Evolutionary conservation across 2,329 filamentous ascomycete genomes (phyloP), one percentile per base, ranked within the genome.

Genomic region (Talaromyces sp.): DNA sequence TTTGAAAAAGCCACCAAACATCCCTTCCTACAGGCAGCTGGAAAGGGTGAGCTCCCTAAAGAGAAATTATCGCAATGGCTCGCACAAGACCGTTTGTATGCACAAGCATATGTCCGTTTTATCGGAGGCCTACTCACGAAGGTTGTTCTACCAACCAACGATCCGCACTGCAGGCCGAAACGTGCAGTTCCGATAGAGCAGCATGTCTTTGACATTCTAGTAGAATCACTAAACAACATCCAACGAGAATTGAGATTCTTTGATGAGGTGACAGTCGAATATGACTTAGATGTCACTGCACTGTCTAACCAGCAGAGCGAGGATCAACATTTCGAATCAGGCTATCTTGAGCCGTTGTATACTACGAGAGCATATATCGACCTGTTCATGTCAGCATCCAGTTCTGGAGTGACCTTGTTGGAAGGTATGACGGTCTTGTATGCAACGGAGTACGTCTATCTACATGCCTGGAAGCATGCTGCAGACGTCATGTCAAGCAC

Each of bases 401-500:
- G 82, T 60, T 77, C 82, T 0, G 81, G 79, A 8, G 79, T 80
- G 2, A 82, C 77, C 1, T 73, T 91, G 71, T 77, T 93, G 2
- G 89, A 92, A 73, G 89, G 88, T 6, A 81, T 91, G 67, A 84
- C 91, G 2, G 83, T 91, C n/a, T 84, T 93, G 27, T 93, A 89
- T 87, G 87, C 87, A n/a, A 92, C 88, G 1, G 90, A 94, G 77
- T 86, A 82, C 56, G 84, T 82, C 66, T 89, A 89, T 72, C 72
- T 88, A 19, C 80, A 84, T 45, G 83, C 87, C 13, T 89, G 87
- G 87, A 80, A 78, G 10, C 77, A 74, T 71, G 78, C 77, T 24
- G 71, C 69, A 3, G 65, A 57, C 5, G 68, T 72, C 47, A 76
- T 82, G 69, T 73, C 78, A 19, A 68, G 71, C 1, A 67, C 67